Base-by-base conservation (phyloP, 1,284 basidiomycete genomes). In the Meira miltonrushii region DNA sequence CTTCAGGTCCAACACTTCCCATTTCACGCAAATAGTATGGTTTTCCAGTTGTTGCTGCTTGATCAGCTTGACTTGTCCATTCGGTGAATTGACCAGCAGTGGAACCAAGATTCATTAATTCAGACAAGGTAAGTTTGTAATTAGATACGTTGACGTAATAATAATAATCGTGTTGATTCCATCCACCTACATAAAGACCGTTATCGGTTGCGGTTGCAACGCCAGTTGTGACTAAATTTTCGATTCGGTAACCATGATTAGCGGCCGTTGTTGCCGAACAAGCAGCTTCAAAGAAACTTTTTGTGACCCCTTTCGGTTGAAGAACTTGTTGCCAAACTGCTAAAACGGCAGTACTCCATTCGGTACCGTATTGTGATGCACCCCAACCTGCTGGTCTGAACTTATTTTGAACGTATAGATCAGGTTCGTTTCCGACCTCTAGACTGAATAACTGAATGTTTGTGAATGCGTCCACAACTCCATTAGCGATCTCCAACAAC, bases 131-230 rank as follows among this genome's bases (percentile, higher is more conserved):
- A 21, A 71, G 58, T n/a, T 53, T 48, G 57, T 56, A 68, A 28
- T 11, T 19, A n/a, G 59, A 62, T 21, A 71, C 69, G 55, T 48
- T 51, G 37, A 71, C 51, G 58, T 71, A 71, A 54, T 69, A 71
- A 58, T 59, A 71, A 61, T 71, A 71, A 55, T 71, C 69, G 60
- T 71, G 69, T 62, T 71, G 69, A 40, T 69, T 71, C 69, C 69
- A 71, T 11, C 69, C 69, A 15, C 67, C 67, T 41, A 71, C 66
- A 44, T 65, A 71, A 60, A 71, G 64, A 41, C 69, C 69, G 43
- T 71, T 69, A 25, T 68, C 60, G 15, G 58, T 44, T n/a, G 68
- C 68, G 8, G 28, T 33, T 13, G 46, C 46, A 38, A 71, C 65
- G 38, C 62, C 68, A 1, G 68, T 60, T 54, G 59, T 64, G 57